phyloP scores from a whole-genome alignment of 208 protist genomes.

The Leishmania lainsoni region DNA sequence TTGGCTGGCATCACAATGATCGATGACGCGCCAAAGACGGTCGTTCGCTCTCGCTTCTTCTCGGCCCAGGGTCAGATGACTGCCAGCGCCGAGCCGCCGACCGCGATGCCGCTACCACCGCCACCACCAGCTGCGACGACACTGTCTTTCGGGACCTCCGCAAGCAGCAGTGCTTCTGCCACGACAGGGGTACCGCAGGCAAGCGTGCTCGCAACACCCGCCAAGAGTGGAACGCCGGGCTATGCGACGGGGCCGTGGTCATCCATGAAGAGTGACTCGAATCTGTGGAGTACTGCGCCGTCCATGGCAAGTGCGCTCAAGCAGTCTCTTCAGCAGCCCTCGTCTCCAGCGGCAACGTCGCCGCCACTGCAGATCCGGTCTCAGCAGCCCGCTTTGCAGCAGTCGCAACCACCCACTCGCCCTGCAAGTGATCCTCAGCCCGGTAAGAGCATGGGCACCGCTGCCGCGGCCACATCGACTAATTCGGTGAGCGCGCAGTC shows the following conservation, averaged over 20 bases:
- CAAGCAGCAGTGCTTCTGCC: slow-evolving; percentile 4
- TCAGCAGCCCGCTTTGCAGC: neutral
- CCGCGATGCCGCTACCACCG: neutral
- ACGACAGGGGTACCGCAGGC: slow-evolving; percentile 5
- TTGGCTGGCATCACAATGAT: slow-evolving; percentile 44
- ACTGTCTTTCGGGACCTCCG: neutral
- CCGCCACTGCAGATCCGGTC: slow-evolving; percentile 3
- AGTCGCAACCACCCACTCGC: slow-evolving; percentile 2
- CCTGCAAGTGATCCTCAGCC: neutral
- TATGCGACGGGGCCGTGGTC: slow-evolving; percentile 25
- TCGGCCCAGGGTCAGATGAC: slow-evolving; percentile 7
- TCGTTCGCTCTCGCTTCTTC: slow-evolving; percentile 63
- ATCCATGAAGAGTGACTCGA: slow-evolving; percentile 35
- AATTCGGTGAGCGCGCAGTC: neutral
- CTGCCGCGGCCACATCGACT: neutral
- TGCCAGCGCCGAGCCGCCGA: slow-evolving; percentile 4
- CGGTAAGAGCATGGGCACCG: neutral
- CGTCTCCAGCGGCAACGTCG: neutral
- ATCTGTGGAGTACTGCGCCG: slow-evolving; percentile 34
- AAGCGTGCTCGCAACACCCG: slow-evolving; percentile 21
- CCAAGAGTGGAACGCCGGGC: slow-evolving; percentile 25
- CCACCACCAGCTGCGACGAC: slow-evolving; percentile 1
- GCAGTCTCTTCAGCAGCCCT: slow-evolving; percentile 35
- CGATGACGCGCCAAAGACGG: slow-evolving; percentile 21
- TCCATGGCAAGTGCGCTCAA: slow-evolving; percentile 34